phyloP scores from a whole-genome alignment of 2,329 filamentous ascomycete genomes.

The Ambrosiella xylebori region DNA sequence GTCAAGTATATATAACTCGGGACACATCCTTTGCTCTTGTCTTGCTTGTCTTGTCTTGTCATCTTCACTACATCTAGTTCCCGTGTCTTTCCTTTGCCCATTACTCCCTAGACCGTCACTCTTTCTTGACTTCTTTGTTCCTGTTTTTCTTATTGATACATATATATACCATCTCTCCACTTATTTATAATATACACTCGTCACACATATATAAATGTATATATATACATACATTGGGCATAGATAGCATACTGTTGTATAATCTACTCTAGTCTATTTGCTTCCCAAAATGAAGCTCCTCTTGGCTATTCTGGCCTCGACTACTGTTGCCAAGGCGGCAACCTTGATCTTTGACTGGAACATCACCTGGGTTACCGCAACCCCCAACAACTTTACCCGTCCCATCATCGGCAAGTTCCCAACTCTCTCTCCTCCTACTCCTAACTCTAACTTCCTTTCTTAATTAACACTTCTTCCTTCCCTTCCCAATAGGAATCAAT shows the following conservation, averaged over 20 bases:
- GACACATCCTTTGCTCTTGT: no score
- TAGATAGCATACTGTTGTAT: background rate
- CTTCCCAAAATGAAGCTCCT: slow-evolving; percentile 4
- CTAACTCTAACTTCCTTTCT: background rate
- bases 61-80: no score
- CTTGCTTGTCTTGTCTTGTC: no score
- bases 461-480: background rate
- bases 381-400: slow-evolving; percentile 13
- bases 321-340: slow-evolving; percentile 7
- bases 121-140: no score
- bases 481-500: slow-evolving; percentile 22
- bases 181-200: no score
- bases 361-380: slow-evolving; percentile 12
- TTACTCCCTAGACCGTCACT: no score
- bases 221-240: no score
- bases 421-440: background rate
- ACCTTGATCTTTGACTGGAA: slow-evolving; percentile 11
- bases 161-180: no score
- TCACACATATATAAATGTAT: no score
- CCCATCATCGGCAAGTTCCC: slow-evolving; percentile 13
- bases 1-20: no score
- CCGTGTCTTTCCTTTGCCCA: no score
- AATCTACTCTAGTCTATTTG: background rate
- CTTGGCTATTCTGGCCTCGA: background rate
- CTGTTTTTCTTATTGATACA: no score